These are phyloP conservation scores for Bryum argenteum DNA, from an alignment of 225 moss, liverwort and hornwort species.

Conservation along the genomic window DNA sequence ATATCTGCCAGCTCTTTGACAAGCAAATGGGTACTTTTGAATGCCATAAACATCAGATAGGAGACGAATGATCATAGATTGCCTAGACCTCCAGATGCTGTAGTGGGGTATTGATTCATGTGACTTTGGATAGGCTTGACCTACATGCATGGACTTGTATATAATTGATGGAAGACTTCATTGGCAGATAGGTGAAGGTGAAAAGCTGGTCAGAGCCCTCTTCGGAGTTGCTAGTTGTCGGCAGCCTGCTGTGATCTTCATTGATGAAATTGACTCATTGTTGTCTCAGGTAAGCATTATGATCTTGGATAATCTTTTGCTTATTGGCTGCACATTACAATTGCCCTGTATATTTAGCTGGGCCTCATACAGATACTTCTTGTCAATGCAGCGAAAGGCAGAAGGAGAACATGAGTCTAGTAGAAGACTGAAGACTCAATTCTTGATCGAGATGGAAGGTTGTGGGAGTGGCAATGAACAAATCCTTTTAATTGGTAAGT, in stretches of 20 bases:
- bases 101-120: constrained; percentile 10
- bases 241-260: constrained; percentile 99
- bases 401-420: constrained; percentile 96
- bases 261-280: constrained; percentile 97
- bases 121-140: constrained; percentile 11
- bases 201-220: constrained; percentile 93
- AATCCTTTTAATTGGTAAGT: constrained; percentile 91
- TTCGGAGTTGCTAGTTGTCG: constrained; percentile 99
- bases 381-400: constrained; percentile 77
- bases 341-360: constrained; percentile 16
- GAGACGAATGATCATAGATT: constrained; percentile 4
- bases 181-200: constrained; percentile 96
- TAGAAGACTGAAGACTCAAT: constrained; percentile 95
- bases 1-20: constrained; percentile 98
- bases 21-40: constrained; percentile 89
- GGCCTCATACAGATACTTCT: constrained; percentile 10
- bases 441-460: constrained; percentile 99
- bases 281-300: constrained; percentile 76
- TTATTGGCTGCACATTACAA: constrained; percentile 6
- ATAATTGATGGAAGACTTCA: constrained; percentile 9
- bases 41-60: constrained; percentile 15
- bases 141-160: constrained; percentile 13
- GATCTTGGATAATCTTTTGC: not conserved
- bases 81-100: constrained; percentile 15
- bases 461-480: constrained; percentile 95